Evolutionary conservation across 140 eudicot species (phyloP).

Genomic region (Ambrosia hybrid): DNA sequence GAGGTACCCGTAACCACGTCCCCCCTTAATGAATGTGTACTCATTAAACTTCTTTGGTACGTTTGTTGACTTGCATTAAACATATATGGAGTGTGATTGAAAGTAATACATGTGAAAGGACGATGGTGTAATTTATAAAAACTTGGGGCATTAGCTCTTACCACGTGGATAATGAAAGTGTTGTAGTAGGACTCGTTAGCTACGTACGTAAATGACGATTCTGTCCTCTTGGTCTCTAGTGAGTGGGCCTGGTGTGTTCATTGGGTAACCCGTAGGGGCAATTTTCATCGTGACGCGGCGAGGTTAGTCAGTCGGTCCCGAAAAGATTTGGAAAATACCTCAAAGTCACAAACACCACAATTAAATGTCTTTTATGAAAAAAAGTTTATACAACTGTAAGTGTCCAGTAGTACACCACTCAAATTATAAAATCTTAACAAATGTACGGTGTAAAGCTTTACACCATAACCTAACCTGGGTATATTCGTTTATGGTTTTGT

Average conservation of each 20-base stretch:
- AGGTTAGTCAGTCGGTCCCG: background rate
- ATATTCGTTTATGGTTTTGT: too few species aligned
- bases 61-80: background rate
- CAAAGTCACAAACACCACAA: background rate
- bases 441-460: background rate
- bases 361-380: background rate
- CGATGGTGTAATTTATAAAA: background rate
- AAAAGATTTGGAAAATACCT: background rate
- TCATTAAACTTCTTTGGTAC: background rate
- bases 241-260: constrained; percentile 20
- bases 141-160: background rate
- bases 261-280: constrained; percentile 28
- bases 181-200: background rate
- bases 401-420: background rate
- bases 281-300: constrained; percentile 21
- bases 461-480: too few species aligned
- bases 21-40: background rate
- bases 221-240: constrained; percentile 8
- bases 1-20: too few species aligned
- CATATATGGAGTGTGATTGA: background rate
- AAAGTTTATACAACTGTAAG: background rate
- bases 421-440: background rate
- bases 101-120: background rate
- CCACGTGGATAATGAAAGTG: constrained; percentile 13
- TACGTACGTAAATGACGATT: constrained; percentile 1